Evolutionary conservation across 345 rosid species (phyloP), one percentile per base, ranked within the genome.

Genomic region (Capsella bursapastoris): DNA sequence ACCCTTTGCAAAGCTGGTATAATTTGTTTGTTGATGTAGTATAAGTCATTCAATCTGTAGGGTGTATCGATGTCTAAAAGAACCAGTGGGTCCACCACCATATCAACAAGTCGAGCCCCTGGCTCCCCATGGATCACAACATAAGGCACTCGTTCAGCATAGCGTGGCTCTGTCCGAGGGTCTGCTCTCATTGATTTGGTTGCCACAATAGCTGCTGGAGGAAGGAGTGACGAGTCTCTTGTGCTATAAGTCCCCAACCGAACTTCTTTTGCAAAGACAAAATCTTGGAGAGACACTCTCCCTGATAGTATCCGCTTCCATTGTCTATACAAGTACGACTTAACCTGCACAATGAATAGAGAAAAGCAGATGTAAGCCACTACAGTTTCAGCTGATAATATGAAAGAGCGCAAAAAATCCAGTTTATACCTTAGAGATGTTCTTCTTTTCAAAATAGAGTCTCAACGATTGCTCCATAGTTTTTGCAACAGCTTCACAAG

Each of bases 201-300:
- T 47, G 97, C 98, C 63, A 94, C 97, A 50, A 94, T 90, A 61
- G 97, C 98, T 35, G 96, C 91, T 52, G 97, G 97, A 44, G 98
- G 97, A 58, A 94, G 90, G 8, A 84, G 86, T 57, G 93, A 86
- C 74, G 92, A 60, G 55, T 80, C 52, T 75, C 87, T 84, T 25
- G 87, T 52, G 76, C 92, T 86, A 78, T 94, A 91, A 25, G 93
- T 87, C 56, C 98, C 98, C 50, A 94, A 81, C 35, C 97, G 93
- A 80, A 94, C 98, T 81, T 91, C 98, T 84, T 91, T 94, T 2
- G 98, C 97, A 74, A 94, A 91, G 78, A 94, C 59, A 75, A 94
- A 94, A 82, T 91, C 98, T 84, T 94, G 97, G 71, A 94, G 80
- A 57, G 96, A 86, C 41, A 87, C 89, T 81, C 96, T 88, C 59